Conservation (phyloP, 1,284 basidiomycete genomes). For the Somion occarium region DNA sequence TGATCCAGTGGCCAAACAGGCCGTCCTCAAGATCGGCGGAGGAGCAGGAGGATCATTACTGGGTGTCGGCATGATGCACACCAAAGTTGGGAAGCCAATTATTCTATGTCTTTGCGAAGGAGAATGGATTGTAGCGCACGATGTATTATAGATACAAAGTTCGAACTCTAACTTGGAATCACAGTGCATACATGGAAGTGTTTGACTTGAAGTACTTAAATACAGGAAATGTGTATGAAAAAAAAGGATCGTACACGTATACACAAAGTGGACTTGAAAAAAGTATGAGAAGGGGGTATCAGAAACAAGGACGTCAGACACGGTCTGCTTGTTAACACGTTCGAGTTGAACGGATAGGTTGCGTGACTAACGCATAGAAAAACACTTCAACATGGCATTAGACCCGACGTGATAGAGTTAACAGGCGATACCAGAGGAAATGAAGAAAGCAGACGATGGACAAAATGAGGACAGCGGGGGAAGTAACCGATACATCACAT, state of each 20-base stretch:
- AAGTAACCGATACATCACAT: constrained; percentile 8
- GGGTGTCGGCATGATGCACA: constrained; percentile 61
- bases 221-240: no score
- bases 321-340: no score
- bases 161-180: background rate
- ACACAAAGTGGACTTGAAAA: no score
- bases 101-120: constrained; percentile 78
- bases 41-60: constrained; percentile 63
- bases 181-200: no score
- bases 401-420: background rate
- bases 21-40: constrained; percentile 69
- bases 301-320: no score
- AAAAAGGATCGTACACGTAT: no score
- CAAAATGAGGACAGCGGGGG: background rate
- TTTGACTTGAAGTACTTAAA: no score
- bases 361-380: no score
- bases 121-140: constrained; percentile 61
- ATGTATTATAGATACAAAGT: constrained; percentile 29
- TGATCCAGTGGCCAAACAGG: constrained; percentile 68
- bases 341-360: no score
- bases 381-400: background rate
- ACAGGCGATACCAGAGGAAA: background rate
- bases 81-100: constrained; percentile 28
- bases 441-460: background rate
- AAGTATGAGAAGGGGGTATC: no score